Base-by-base conservation (phyloP, 768 basidiomycete species). In the Coprinopsis sp. region DNA sequence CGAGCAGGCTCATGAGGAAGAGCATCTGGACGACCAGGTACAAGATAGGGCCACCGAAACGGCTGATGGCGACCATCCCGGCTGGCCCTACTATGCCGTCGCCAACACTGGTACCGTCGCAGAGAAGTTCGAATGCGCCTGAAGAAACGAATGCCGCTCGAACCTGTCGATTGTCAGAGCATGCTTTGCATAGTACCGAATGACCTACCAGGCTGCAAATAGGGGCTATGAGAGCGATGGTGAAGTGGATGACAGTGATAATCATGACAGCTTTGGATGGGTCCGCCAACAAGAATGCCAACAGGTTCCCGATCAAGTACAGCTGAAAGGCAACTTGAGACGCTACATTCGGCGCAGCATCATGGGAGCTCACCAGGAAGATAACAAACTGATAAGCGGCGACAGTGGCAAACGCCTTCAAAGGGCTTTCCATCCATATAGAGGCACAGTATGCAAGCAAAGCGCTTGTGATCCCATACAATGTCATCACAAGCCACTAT, bases 331-430 rank as follows among this genome's bases (percentile, higher is more conserved):
- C 8, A 5, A 34, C 36, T n/a, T n/a, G n/a, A n/a, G n/a, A n/a
- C n/a, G n/a, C 21, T 13, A 44, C 7, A 38, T 33, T 22, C 25
- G 22, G 18, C n/a, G 6, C 8, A 4, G 21, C 40, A 18, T 37
- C n/a, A n/a, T n/a, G n/a, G n/a, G n/a, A n/a, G 73, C 83, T 61
- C 59, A 88, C 84, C 33, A 84, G 55, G 57, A 80, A 88, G 63
- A 87, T 76, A 44, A 89, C 62, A 33, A 87, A 73, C 52, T 89
- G 84, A 57, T 83, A 86, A 12, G 78, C 86, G 4, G 87, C 87
- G 11, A 81, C 76, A 5, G 73, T 65, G 1, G 88, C 86, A 52
- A 89, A 90, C 2, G 86, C 81, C 2, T 83, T 81, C 18, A 91
- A 67, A 11, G 86, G 81, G 0, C 84, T 84, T 1, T 76, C 59